Percentiles rank a stretch among this genome's conserved stretches.
Evolutionary conservation across 2,329 filamentous ascomycete species (phyloP).

Genomic region (Paraphoma chrysanthemicola): DNA sequence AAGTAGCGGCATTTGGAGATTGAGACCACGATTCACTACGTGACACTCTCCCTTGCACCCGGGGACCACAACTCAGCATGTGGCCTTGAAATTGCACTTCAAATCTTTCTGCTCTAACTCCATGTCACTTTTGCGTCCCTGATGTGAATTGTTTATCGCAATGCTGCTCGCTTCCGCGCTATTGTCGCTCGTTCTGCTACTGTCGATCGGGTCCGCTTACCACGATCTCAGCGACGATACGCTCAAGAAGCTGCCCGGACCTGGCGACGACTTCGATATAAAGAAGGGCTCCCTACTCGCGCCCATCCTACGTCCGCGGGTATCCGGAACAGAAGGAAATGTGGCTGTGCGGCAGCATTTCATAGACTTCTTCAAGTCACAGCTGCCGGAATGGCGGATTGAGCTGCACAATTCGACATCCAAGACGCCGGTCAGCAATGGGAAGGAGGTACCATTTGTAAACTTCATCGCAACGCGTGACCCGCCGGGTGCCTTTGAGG

Average conservation of each 20-base stretch:
- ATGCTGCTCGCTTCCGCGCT: slow-evolving; percentile 29
- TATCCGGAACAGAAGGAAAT: slow-evolving; percentile 84
- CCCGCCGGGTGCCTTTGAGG: slow-evolving; percentile 76
- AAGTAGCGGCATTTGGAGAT: not conserved
- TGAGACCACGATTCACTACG: slow-evolving; percentile 28
- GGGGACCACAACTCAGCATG: not conserved
- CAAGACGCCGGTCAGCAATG: slow-evolving; percentile 78
- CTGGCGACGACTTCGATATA: slow-evolving; percentile 80
- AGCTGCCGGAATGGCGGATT: slow-evolving; percentile 82
- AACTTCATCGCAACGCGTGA: slow-evolving; percentile 92
- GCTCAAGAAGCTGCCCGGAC: slow-evolving; percentile 73
- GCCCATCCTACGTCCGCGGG: slow-evolving; percentile 85
- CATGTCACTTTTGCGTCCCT: not conserved
- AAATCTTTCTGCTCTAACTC: not conserved
- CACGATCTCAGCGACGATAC: slow-evolving; percentile 75
- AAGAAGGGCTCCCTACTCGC: slow-evolving; percentile 77
- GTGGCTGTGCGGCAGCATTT: slow-evolving; percentile 82
- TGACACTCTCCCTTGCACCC: not conserved
- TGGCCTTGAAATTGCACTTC: slow-evolving; percentile 9
- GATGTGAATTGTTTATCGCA: slow-evolving; percentile 19
- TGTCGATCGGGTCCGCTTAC: slow-evolving; percentile 56
- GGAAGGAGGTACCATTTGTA: slow-evolving; percentile 77
- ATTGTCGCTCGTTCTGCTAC: slow-evolving; percentile 28
- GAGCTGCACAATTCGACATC: slow-evolving; percentile 88
- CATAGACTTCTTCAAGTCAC: slow-evolving; percentile 76